phyloP scores from a whole-genome alignment of 768 basidiomycete genomes.

The Mycena filopes region DNA sequence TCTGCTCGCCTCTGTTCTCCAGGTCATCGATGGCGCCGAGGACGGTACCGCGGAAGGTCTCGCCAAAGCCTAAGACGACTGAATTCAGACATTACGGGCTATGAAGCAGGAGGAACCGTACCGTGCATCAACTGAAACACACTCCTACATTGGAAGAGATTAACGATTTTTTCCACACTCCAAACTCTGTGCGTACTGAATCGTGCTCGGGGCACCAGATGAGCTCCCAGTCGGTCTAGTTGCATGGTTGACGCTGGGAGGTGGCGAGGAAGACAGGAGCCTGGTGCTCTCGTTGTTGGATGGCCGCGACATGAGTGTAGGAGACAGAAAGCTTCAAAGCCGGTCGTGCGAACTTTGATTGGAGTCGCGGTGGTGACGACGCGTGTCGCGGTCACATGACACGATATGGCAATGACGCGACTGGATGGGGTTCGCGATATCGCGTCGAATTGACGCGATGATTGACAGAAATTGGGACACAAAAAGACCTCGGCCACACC shows the following conservation, averaged over 20 bases:
- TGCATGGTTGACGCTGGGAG: background rate
- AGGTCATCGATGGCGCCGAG: conserved; percentile 28
- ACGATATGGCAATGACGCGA: too few relatives aligned
- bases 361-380: too few relatives aligned
- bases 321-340: too few relatives aligned
- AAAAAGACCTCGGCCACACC: too few relatives aligned
- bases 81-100: background rate
- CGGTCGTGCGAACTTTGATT: too few relatives aligned
- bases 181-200: background rate
- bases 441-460: too few relatives aligned
- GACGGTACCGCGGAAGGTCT: conserved; percentile 24
- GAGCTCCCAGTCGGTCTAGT: background rate
- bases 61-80: conserved; percentile 9
- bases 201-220: too few relatives aligned
- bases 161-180: too few relatives aligned
- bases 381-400: too few relatives aligned
- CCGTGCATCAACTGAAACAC: conserved; percentile 21
- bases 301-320: too few relatives aligned
- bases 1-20: conserved; percentile 20
- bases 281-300: background rate
- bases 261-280: background rate
- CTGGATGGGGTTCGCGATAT: too few relatives aligned
- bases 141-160: background rate
- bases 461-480: too few relatives aligned
- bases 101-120: background rate